These are phyloP conservation scores for Trichophyton mentagrophytes DNA, from an alignment of 2,329 filamentous ascomycete genomes.

Conservation along the genomic window DNA sequence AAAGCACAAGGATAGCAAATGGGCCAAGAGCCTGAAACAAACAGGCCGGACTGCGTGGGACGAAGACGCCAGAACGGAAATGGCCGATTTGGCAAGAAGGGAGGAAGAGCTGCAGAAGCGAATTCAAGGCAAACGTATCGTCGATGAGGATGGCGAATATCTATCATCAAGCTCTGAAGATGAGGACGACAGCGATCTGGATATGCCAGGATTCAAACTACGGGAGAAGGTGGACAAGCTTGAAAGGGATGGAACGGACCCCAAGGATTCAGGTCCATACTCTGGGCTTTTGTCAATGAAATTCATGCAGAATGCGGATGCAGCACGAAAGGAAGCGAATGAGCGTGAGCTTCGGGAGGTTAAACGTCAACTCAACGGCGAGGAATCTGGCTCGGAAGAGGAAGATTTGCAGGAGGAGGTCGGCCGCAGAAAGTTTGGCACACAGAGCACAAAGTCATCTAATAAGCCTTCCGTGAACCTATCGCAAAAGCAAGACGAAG, in stretches of 20 bases:
- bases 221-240: constrained; percentile 35
- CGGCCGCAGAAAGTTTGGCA: constrained; percentile 45
- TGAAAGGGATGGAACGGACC: constrained; percentile 35
- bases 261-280: constrained; percentile 34
- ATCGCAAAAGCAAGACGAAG: constrained; percentile 46
- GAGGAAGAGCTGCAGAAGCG: constrained; percentile 71
- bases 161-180: constrained; percentile 49
- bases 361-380: constrained; percentile 51
- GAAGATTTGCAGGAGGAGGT: constrained; percentile 43
- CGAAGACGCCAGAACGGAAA: constrained; percentile 64
- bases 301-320: constrained; percentile 88
- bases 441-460: constrained; percentile 21
- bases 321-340: constrained; percentile 62
- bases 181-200: constrained; percentile 39
- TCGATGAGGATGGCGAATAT: constrained; percentile 50
- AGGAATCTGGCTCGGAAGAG: constrained; percentile 44
- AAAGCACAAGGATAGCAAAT: constrained; percentile 77
- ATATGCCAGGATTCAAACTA: constrained; percentile 26
- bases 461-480: constrained; percentile 18
- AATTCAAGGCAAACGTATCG: constrained; percentile 58
- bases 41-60: constrained; percentile 76
- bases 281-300: constrained; percentile 70
- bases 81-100: constrained; percentile 67
- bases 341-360: constrained; percentile 62
- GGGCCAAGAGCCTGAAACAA: constrained; percentile 74